A percentile compares a stretch with the other conserved stretches of the same genome.
phyloP scores from a whole-genome alignment of 495 filamentous ascomycete species.

The Cercophora newfieldiana region DNA sequence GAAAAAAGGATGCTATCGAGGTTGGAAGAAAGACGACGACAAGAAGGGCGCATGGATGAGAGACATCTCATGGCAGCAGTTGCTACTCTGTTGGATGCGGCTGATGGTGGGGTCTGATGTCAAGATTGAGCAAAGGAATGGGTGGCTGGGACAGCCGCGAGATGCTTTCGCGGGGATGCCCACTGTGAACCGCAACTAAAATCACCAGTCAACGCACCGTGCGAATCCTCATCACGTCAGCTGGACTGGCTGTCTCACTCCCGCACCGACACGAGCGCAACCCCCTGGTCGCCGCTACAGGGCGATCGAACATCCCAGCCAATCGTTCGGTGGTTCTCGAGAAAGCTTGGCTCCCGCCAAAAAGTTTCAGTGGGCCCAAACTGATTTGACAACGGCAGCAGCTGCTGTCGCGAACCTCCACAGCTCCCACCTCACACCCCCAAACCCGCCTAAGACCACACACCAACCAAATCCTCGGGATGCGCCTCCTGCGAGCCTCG shows the following conservation, averaged over 20 bases:
- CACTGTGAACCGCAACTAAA: constrained; percentile 1
- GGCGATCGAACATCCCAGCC: neutral
- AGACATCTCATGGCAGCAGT: neutral
- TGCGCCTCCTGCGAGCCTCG: constrained; percentile 28
- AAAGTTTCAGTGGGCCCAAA: constrained; percentile 10
- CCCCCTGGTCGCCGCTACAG: constrained; percentile 22
- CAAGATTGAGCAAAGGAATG: neutral
- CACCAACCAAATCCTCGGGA: constrained; percentile 19
- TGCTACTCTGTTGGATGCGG: neutral
- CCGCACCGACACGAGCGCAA: constrained; percentile 4
- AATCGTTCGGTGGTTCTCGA: neutral
- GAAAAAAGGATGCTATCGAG: neutral
- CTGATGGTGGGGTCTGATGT: neutral
- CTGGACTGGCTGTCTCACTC: constrained; percentile 16
- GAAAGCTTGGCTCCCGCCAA: constrained; percentile 10
- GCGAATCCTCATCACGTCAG: constrained; percentile 11
- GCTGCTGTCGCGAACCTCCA: neutral
- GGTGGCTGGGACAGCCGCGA: neutral
- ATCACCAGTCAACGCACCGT: constrained; percentile 10
- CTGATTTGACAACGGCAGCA: neutral
- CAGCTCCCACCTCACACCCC: neutral
- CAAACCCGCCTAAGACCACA: neutral
- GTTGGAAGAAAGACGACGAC: neutral
- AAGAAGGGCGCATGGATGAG: neutral
- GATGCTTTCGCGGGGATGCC: neutral